These are phyloP conservation scores for Oenanthe sinensis DNA, from an alignment of 129 eudicot species.

Conservation along the genomic window DNA sequence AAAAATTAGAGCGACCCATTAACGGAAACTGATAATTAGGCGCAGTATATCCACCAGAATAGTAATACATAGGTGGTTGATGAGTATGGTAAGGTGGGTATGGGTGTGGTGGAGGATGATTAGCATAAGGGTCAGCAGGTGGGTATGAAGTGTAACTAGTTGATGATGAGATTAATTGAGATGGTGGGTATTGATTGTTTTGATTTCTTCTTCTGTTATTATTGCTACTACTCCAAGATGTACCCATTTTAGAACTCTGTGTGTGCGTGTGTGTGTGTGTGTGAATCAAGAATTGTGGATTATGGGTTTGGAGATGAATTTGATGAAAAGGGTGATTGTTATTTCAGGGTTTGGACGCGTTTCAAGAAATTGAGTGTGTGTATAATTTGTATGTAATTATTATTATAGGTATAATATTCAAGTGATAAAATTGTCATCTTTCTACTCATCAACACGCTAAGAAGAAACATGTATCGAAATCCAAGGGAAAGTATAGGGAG, in stretches of 20 bases:
- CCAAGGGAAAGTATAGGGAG: not conserved
- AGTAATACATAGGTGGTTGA: conserved; percentile 23
- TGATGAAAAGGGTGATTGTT: not conserved
- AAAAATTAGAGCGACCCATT: conserved; percentile 41
- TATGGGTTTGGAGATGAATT: not conserved
- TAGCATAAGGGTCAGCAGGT: conserved; percentile 31
- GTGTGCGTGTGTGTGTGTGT: not conserved
- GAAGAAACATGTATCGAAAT: not conserved
- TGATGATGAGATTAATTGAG: conserved; percentile 5
- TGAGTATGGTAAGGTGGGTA: conserved; percentile 6
- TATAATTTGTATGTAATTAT: too few species aligned
- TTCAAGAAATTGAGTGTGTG: not conserved
- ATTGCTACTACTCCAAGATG: conserved; percentile 35
- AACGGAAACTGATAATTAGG: conserved; percentile 21
- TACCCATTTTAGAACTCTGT: conserved; percentile 18
- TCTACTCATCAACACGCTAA: conserved; percentile 6
- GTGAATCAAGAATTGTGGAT: not conserved
- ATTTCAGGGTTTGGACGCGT: not conserved
- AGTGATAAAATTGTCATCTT: not conserved
- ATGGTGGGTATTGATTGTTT: conserved; percentile 27
- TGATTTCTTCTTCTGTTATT: conserved; percentile 14
- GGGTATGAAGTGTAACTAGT: conserved; percentile 13
- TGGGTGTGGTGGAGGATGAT: conserved; percentile 3
- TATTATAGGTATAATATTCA: not conserved
- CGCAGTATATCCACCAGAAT: conserved; percentile 25